Evolutionary conservation across 139 green algal species (phyloP), one percentile per base, ranked within the genome.

Genomic region (Closterium sp.): DNA sequence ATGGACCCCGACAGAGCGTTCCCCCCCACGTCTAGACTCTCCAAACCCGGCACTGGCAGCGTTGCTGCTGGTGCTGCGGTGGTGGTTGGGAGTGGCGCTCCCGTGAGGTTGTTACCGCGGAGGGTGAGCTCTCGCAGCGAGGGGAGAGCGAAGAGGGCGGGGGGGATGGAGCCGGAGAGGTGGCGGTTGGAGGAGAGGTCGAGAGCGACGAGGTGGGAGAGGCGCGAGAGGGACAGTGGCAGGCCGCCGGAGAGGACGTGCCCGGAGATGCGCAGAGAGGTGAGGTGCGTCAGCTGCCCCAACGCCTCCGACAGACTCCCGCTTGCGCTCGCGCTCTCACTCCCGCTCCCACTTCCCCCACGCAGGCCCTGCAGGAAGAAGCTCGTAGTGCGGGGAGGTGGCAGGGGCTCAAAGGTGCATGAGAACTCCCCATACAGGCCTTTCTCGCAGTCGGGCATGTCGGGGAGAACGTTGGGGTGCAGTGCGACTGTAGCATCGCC

Each of bases 1-100:
- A 93, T 28, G 21, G 85, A 22, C 28, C 91, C 91, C 24, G 85
- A 87, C 24, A 93, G 85, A 22, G 31, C 28, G 86, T 93, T 93
- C 28, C 32, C 62, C 24, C 32, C 88, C 31, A 93, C 9, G 86
- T 91, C 91, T 11, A 93, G 19, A 27, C 17, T 28, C 31, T 87
- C 22, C 86, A 91, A 88, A 30, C 10, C 2, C 9, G 87, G 6
- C 38, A n/a, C n/a, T n/a, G 70, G 30, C 28, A 28, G 24, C 4
- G 27, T 87, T 24, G 91, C 28, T 29, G 28, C 88, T 30, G 88
- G 85, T 85, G 31, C 85, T 86, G 31, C 85, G 13, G 38, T 50
- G 38, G 38, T 50, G 38, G 4, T 50, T 50, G 38, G 38, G 38
- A 50, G 38, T 7, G 38, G 7, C 7, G 38, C 38, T 50, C 38